phyloP scores from a whole-genome alignment of 495 filamentous ascomycete species.

The Daldinia childiae region DNA sequence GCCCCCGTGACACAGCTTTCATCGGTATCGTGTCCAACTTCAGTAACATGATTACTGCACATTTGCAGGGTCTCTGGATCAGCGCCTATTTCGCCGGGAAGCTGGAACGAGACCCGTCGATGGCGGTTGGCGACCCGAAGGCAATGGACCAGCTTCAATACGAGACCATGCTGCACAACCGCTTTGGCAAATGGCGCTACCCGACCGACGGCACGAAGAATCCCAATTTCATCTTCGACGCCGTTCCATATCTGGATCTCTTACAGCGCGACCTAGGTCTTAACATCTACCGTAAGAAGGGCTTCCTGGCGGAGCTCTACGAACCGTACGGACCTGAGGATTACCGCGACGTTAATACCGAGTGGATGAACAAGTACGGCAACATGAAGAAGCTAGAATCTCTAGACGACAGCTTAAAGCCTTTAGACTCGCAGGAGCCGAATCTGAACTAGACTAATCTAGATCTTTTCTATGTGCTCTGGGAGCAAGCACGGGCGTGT shows the following conservation, averaged over 20 bases:
- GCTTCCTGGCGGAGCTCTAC: slow-evolving; percentile 61
- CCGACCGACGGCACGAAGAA: slow-evolving; percentile 70
- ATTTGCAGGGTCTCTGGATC: slow-evolving; percentile 78
- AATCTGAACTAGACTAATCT: slow-evolving; percentile 23
- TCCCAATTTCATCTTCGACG: slow-evolving; percentile 80
- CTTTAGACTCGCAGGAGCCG: slow-evolving; percentile 16
- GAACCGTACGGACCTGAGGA: slow-evolving; percentile 68
- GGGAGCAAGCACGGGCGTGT: not conserved
- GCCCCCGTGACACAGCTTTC: slow-evolving; percentile 71
- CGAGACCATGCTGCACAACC: slow-evolving; percentile 70
- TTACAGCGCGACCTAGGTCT: slow-evolving; percentile 73
- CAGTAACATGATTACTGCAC: slow-evolving; percentile 68
- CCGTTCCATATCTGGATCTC: slow-evolving; percentile 79
- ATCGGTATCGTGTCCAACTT: slow-evolving; percentile 72
- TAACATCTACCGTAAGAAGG: slow-evolving; percentile 52
- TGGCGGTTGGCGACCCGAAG: slow-evolving; percentile 29
- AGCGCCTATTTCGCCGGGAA: slow-evolving; percentile 65
- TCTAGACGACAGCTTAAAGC: slow-evolving; percentile 28
- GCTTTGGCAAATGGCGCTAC: slow-evolving; percentile 76
- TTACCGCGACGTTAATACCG: slow-evolving; percentile 67
- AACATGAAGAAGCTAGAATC: slow-evolving; percentile 40
- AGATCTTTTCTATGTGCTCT: slow-evolving; percentile 10
- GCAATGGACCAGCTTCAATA: slow-evolving; percentile 49
- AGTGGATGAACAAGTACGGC: slow-evolving; percentile 55
- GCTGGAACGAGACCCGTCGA: slow-evolving; percentile 40